Evolutionary conservation across 805 yeast species (phyloP).

Genomic region (Lachancea kluyveri): DNA sequence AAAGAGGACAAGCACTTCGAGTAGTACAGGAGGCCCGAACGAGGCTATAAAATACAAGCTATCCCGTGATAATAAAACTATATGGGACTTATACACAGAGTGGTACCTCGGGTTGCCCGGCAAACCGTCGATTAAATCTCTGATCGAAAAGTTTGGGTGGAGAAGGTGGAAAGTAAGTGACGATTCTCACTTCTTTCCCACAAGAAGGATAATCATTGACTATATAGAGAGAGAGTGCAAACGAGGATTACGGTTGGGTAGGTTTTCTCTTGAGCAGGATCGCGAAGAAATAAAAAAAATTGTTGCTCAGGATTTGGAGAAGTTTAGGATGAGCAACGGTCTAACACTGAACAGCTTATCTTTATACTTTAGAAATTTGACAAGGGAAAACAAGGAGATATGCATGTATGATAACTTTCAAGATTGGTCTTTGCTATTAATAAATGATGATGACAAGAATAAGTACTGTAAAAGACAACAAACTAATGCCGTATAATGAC

Average conservation of each 20-base stretch:
- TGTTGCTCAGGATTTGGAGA: constrained; percentile 31
- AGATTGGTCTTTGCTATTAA: constrained; percentile 26
- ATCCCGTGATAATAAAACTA: constrained; percentile 33
- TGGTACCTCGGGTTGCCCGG: constrained; percentile 34
- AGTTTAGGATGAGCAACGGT: constrained; percentile 29
- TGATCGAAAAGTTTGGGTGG: constrained; percentile 32
- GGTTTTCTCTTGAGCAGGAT: constrained; percentile 26
- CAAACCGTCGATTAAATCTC: constrained; percentile 24
- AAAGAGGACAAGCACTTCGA: background rate
- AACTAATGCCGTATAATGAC: constrained; percentile 1
- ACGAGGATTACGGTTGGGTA: constrained; percentile 27
- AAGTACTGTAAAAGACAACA: constrained; percentile 28
- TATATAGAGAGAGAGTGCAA: constrained; percentile 33
- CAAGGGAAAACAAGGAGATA: constrained; percentile 25
- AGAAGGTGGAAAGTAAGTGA: constrained; percentile 35
- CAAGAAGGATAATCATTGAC: constrained; percentile 33
- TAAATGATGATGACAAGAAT: constrained; percentile 27
- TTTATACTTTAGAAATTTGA: constrained; percentile 27
- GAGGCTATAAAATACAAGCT: constrained; percentile 30
- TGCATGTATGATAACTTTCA: constrained; percentile 28
- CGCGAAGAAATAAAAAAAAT: constrained; percentile 29
- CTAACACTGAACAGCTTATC: constrained; percentile 31
- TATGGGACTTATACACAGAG: constrained; percentile 33
- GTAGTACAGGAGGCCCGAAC: constrained; percentile 17
- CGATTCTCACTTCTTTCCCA: constrained; percentile 35